phyloP scores from a whole-genome alignment of 139 green algal species.

The Closterium sp. region DNA sequence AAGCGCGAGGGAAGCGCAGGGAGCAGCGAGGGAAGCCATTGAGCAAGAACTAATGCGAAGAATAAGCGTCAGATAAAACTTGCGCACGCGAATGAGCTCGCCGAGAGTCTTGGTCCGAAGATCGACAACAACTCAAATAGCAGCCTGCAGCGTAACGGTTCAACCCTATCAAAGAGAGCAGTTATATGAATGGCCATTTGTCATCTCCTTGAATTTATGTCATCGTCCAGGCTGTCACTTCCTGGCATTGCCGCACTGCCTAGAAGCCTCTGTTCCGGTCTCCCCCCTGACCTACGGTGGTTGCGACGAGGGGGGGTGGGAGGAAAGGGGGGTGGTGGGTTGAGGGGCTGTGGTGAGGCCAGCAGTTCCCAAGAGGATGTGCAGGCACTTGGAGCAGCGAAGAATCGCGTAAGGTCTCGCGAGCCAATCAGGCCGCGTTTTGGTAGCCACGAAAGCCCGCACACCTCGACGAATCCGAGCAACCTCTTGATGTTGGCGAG shows the following conservation, averaged over 20 bases:
- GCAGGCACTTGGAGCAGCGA: neutral
- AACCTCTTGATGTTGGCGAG: neutral
- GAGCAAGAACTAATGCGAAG: neutral
- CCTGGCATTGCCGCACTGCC: neutral
- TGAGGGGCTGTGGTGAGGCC: neutral
- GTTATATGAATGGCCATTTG: too few species aligned
- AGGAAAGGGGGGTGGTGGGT: neutral
- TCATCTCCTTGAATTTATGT: neutral
- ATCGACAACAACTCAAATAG: neutral
- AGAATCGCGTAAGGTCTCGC: neutral
- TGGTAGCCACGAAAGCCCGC: neutral
- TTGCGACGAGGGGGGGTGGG: too few species aligned
- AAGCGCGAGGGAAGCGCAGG: neutral
- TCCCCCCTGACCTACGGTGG: too few species aligned
- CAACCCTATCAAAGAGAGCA: too few species aligned
- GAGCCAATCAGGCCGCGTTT: neutral
- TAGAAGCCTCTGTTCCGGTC: too few species aligned
- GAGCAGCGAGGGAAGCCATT: neutral
- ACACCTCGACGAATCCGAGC: neutral
- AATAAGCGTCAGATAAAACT: neutral
- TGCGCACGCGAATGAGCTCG: neutral
- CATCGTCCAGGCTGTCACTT: neutral
- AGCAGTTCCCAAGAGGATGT: neutral
- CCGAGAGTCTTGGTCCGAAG: neutral
- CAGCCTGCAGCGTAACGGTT: too few species aligned